phyloP scores from a whole-genome alignment of 2,329 filamentous ascomycete species.

The Chaetomium olivaceum region DNA sequence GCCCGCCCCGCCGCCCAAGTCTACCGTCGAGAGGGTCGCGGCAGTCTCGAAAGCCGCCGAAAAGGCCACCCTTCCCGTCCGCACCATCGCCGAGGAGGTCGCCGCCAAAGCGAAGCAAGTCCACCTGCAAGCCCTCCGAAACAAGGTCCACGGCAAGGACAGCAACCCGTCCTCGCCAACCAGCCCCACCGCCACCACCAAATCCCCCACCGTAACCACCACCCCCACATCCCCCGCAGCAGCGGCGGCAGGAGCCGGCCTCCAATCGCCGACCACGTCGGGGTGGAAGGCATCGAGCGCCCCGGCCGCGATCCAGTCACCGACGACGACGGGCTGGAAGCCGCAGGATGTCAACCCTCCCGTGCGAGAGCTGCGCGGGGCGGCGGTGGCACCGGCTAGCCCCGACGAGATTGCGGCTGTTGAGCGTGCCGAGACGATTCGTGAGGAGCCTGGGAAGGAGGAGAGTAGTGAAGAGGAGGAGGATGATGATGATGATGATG shows the following conservation, averaged over 20 bases:
- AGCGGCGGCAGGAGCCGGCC: constrained; percentile 31
- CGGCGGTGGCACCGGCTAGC: constrained; percentile 38
- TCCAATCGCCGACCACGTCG: constrained; percentile 49
- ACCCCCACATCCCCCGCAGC: neutral
- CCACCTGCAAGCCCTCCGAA: constrained; percentile 53
- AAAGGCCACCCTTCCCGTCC: constrained; percentile 47
- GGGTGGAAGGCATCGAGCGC: constrained; percentile 42
- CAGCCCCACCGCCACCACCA: constrained; percentile 5
- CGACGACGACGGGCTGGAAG: constrained; percentile 43
- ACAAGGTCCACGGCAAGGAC: constrained; percentile 56
- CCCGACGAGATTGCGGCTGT: constrained; percentile 43
- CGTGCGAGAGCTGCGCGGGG: constrained; percentile 39
- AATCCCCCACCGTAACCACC: neutral
- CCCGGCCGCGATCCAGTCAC: constrained; percentile 45
- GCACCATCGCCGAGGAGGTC: constrained; percentile 64
- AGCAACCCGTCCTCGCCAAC: constrained; percentile 4
- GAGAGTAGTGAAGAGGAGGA: constrained; percentile 34
- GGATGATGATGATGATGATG: constrained; percentile 34
- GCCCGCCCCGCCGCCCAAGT: constrained; percentile 32
- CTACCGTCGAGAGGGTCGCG: constrained; percentile 30
- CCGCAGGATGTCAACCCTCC: constrained; percentile 38
- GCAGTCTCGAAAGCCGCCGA: constrained; percentile 20
- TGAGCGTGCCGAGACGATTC: constrained; percentile 44
- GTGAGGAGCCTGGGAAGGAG: constrained; percentile 44
- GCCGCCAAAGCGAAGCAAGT: constrained; percentile 64